phyloP scores from a whole-genome alignment of 768 basidiomycete genomes.

The Fomitopsis serialis region DNA sequence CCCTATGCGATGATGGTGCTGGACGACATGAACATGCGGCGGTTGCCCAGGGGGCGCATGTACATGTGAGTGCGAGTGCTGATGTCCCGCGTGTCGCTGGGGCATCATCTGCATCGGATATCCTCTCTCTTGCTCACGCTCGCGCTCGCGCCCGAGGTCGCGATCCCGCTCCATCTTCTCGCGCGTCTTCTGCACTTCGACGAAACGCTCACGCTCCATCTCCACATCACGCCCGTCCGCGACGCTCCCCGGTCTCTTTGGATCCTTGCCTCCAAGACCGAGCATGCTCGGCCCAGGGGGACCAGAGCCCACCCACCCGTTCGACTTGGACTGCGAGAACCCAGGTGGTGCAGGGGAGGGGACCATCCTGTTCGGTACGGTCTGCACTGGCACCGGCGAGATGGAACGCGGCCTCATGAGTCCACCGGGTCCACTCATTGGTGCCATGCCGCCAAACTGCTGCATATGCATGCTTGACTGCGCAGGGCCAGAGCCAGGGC shows the following conservation, averaged over 20 bases:
- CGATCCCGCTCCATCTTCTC: slow-evolving; percentile 16
- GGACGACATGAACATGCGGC: slow-evolving; percentile 14
- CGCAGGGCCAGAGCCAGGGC: slow-evolving; percentile 11
- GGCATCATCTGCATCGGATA: slow-evolving; percentile 10
- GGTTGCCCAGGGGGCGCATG: slow-evolving; percentile 16
- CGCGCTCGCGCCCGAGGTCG: slow-evolving; percentile 21
- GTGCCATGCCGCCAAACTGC: slow-evolving; percentile 2
- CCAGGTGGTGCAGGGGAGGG: slow-evolving; percentile 11
- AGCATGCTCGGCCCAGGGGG: slow-evolving; percentile 4
- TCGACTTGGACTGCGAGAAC: slow-evolving; percentile 8
- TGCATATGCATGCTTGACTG: slow-evolving; percentile 9
- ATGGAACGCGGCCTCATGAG: slow-evolving; percentile 21
- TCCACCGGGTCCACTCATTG: slow-evolving; percentile 6
- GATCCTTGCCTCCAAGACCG: slow-evolving; percentile 11
- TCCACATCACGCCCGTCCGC: slow-evolving; percentile 17
- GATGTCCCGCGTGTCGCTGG: slow-evolving; percentile 10
- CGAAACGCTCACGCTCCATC: slow-evolving; percentile 10
- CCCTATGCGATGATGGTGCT: slow-evolving; percentile 22
- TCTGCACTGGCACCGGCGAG: slow-evolving; percentile 20
- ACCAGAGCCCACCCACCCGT: slow-evolving; percentile 13
- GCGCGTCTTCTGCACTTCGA: slow-evolving; percentile 7
- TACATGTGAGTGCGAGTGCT: slow-evolving; percentile 12
- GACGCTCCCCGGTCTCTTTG: slow-evolving; percentile 10
- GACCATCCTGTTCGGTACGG: slow-evolving; percentile 6
- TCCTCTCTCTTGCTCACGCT: slow-evolving; percentile 17